phyloP scores from a whole-genome alignment of 2,329 filamentous ascomycete genomes.

The Stylonectria norvegica region DNA sequence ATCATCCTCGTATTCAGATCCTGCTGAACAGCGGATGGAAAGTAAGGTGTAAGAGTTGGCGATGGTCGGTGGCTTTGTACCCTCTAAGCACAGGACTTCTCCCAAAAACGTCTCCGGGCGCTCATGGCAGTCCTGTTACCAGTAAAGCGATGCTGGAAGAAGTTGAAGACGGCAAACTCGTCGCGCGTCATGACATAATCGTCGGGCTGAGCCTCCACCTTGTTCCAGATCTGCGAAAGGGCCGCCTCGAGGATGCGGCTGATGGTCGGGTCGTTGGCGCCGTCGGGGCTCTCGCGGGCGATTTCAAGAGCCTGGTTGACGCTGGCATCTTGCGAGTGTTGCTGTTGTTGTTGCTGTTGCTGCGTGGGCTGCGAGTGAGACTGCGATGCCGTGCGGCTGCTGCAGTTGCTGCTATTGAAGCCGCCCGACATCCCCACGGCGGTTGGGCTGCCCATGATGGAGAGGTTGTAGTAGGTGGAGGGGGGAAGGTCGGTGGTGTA shows the following conservation, averaged over 20 bases:
- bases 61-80: slow-evolving; percentile 13
- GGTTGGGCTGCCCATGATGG: slow-evolving; percentile 20
- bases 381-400: slow-evolving; percentile 20
- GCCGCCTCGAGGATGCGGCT: slow-evolving; percentile 63
- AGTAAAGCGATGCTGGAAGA: slow-evolving; percentile 66
- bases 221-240: slow-evolving; percentile 63
- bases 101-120: slow-evolving; percentile 53
- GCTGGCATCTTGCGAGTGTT: slow-evolving; percentile 33
- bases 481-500: slow-evolving; percentile 3
- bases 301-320: slow-evolving; percentile 70
- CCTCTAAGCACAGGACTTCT: slow-evolving; percentile 39
- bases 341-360: slow-evolving; percentile 4
- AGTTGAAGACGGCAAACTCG: slow-evolving; percentile 87
- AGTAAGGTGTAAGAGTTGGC: slow-evolving; percentile 8
- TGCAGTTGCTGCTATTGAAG: slow-evolving; percentile 18
- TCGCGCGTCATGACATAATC: slow-evolving; percentile 71
- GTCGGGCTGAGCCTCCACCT: slow-evolving; percentile 60
- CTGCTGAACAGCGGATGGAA: too few relatives aligned
- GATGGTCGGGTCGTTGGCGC: slow-evolving; percentile 59
- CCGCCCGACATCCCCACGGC: too few relatives aligned
- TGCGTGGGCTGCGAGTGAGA: slow-evolving; percentile 15
- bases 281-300: slow-evolving; percentile 69
- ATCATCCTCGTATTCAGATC: too few relatives aligned
- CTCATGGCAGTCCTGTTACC: slow-evolving; percentile 47
- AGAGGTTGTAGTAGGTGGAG: slow-evolving; percentile 15